Percentiles rank a stretch among this genome's conserved stretches.
These are phyloP conservation scores for Juncus effusus DNA, from an alignment of 176 grass and related monocot genomes.

Conservation along the genomic window DNA sequence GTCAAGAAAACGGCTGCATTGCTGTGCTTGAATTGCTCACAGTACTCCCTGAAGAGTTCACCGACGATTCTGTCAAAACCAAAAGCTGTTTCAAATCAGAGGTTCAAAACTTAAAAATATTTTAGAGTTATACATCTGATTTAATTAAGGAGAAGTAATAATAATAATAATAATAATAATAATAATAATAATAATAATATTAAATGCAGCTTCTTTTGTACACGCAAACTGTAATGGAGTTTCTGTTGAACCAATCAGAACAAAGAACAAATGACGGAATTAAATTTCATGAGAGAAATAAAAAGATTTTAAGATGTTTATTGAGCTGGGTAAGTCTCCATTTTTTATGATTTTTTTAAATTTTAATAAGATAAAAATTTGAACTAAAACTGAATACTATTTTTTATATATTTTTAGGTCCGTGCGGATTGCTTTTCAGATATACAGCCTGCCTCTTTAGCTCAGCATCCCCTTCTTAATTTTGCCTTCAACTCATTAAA, in stretches of 20 bases:
- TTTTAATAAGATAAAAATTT: background rate
- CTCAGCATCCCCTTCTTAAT: conserved; percentile 67
- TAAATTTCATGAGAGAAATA: conserved; percentile 48
- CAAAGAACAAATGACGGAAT: conserved; percentile 40
- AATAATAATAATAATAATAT: too few species aligned
- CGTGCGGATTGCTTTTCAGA: conserved; percentile 74
- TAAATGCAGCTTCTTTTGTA: conserved; percentile 59
- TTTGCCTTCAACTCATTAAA: conserved; percentile 92
- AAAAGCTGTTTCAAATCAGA: conserved; percentile 69
- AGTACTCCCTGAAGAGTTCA: conserved; percentile 80
- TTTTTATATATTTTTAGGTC: conserved; percentile 42
- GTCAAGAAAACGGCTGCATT: conserved; percentile 40
- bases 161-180: background rate
- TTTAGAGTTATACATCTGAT: too few species aligned
- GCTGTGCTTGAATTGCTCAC: conserved; percentile 81
- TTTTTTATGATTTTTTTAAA: conserved; percentile 1
- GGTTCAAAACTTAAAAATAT: conserved; percentile 15
- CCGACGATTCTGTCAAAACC: conserved; percentile 52
- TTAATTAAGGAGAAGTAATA: background rate
- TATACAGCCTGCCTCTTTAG: conserved; percentile 37
- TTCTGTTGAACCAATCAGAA: conserved; percentile 58
- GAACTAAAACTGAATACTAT: too few species aligned
- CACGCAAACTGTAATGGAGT: conserved; percentile 65
- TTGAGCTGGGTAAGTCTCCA: conserved; percentile 72
- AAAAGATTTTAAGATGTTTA: conserved; percentile 65